These are phyloP conservation scores for Cyclotella cryptica DNA, from an alignment of 108 stramenopile species.

Conservation along the genomic window DNA sequence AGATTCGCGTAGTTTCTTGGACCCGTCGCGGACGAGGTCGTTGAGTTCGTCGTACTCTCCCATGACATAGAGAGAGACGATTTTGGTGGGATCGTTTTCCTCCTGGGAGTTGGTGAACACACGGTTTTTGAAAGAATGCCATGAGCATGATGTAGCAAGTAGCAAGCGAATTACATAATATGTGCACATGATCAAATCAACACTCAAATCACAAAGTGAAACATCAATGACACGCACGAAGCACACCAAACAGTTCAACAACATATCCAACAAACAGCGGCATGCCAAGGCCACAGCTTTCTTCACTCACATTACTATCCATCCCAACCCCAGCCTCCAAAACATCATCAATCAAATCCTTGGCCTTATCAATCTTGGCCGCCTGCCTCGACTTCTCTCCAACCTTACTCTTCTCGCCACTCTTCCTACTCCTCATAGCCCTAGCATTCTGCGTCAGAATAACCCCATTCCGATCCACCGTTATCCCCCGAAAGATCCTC, in stretches of 20 bases:
- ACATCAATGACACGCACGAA: too few relatives aligned
- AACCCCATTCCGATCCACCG: constrained; percentile 70
- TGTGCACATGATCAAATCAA: constrained; percentile 12
- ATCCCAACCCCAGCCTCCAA: constrained; percentile 60
- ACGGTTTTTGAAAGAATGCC: too few relatives aligned
- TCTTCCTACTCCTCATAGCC: constrained; percentile 71
- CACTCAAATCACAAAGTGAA: too few relatives aligned
- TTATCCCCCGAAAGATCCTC: constrained; percentile 85
- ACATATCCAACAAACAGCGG: too few relatives aligned
- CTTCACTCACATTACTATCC: constrained; percentile 51
- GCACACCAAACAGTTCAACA: too few relatives aligned
- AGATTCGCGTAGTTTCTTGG: constrained; percentile 84
- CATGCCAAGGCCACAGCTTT: too few relatives aligned
- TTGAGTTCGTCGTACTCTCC: constrained; percentile 92
- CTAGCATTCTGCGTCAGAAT: constrained; percentile 80
- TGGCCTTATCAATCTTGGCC: constrained; percentile 89
- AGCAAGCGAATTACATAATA: too few relatives aligned
- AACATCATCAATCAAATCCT: constrained; percentile 86
- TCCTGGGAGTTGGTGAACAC: constrained; percentile 39
- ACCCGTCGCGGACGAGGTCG: constrained; percentile 87
- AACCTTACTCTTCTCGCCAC: constrained; percentile 62
- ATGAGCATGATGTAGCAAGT: too few relatives aligned
- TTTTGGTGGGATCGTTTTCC: constrained; percentile 77
- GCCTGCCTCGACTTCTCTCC: constrained; percentile 88
- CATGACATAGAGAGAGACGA: constrained; percentile 74